Base-by-base conservation (phyloP, 2,329 filamentous ascomycete species). In the Ceratocystis alfenasii region DNA sequence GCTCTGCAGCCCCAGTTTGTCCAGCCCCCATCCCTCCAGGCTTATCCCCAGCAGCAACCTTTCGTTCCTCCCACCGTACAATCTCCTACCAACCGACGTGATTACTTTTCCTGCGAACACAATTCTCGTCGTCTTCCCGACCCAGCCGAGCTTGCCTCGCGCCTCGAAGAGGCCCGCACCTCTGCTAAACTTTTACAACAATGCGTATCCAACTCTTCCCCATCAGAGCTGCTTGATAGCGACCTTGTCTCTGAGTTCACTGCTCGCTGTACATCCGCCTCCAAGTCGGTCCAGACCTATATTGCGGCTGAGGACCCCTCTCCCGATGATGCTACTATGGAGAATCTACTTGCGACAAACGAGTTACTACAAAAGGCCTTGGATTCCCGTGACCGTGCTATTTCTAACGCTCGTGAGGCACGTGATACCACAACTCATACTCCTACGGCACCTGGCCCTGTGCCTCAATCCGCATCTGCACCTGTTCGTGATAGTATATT, bases 191-290 rank as follows among this genome's bases (percentile, higher is more conserved):
- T 99, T 4, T 83, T 99, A n/a, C 83, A 90, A 64, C 93, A 99
- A 75, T 87, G 96, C 5, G 86, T 96, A 20, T 89, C 93, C 75
- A 92, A 89, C 66, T 96, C 92, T 0, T 85, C 90, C 0, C 80
- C 87, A 0, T 77, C 81, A 15, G 91, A 96, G 73, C 78, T 96
- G 28, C 80, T 91, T 22, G 76, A 80, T 65, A 93, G 95, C 72
- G 93, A 96, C n/a, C 81, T 99, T 64, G 86, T 96, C 74, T 88
- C 87, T 73, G 94, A 99, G 76, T 97, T 99, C 73, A 85, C 87
- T 61, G 87, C 94, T 70, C 87, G 94, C 28, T 97, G 93, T 73
- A 85, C 87, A 69, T 83, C 85, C 65, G 93, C 93, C 3, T 87
- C 89, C 64, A 83, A 87, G 65, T 90, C 88, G 72, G 85, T 97